Evolutionary conservation across 2,329 filamentous ascomycete species (phyloP), one percentile per base, ranked within the genome.

Genomic region (Sclerotiophoma versabilis): DNA sequence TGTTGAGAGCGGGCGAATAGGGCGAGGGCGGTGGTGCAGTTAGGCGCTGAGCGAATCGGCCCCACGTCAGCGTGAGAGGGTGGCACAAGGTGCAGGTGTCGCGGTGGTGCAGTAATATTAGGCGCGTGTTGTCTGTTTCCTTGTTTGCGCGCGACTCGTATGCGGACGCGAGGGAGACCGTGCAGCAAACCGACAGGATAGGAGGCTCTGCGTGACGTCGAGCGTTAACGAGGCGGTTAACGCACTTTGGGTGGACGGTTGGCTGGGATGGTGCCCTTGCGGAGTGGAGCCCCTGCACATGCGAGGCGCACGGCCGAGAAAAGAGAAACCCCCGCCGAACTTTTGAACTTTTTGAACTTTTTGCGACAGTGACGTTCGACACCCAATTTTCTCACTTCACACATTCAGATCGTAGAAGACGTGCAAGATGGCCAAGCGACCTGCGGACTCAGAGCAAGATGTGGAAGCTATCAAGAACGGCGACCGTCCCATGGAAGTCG

Each of bases 391-490:
- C 25, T 3, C 23, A 15, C 25, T 19, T 19, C 38, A n/a, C 11
- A 17, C 45, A 45, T 29, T 34, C 17, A 27, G 8, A 9, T 43
- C 30, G 23, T 49, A 47, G 39, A 42, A 41, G 49, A 26, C n/a
- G 10, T n/a, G 5, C 32, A 44, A 19, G 50, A 88, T 88, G 85
- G 81, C 83, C 36, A 88, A 88, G 73, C 79, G 85, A 72, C 75
- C 80, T 26, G 84, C 83, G 52, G 84, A 87, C 57, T 71, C 79
- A 38, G 73, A 77, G 30, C 76, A 80, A 46, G 77, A 81, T 59
- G 70, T 72, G 37, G 79, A 81, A 55, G 77, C 83, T 33, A 81
- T 88, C 65, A 87, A 87, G 75, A 81, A 82, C 58, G 86, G 85
- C 54, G 83, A 85, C 57, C 79, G 85, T 26, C 85, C 85, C 56